These are phyloP conservation scores for Suillus luteus DNA, from an alignment of 768 basidiomycete genomes.

Conservation along the genomic window DNA sequence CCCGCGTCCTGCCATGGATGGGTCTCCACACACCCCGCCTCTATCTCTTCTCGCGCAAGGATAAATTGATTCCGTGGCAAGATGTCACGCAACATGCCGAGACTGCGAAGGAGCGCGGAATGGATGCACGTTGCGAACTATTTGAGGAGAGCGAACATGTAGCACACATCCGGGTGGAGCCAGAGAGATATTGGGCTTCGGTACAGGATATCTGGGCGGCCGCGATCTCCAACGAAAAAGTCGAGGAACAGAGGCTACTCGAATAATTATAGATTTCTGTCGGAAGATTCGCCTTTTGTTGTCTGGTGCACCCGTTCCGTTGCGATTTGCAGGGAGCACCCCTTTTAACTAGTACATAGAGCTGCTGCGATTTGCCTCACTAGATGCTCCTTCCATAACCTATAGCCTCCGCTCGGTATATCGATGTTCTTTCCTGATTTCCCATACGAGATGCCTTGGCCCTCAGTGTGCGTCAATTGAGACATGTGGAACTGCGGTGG, in stretches of 20 bases:
- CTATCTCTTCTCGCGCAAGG: slow-evolving; percentile 38
- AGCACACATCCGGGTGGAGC: slow-evolving; percentile 33
- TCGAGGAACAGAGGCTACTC: neutral
- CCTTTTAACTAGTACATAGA: neutral
- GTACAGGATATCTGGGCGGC: slow-evolving; percentile 24
- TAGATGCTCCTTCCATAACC: neutral
- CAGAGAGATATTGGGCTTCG: slow-evolving; percentile 31
- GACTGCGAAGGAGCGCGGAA: slow-evolving; percentile 24
- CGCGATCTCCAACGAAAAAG: slow-evolving; percentile 16
- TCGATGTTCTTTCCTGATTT: neutral
- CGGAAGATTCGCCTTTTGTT: neutral
- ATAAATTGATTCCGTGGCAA: slow-evolving; percentile 31
- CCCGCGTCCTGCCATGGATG: slow-evolving; percentile 36
- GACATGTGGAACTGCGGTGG: neutral
- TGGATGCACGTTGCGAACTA: slow-evolving; percentile 29
- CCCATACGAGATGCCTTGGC: neutral
- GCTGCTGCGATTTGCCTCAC: neutral
- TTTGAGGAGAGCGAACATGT: slow-evolving; percentile 40
- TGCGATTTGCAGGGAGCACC: neutral
- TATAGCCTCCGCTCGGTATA: no score
- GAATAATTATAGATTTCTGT: neutral
- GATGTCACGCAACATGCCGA: slow-evolving; percentile 30
- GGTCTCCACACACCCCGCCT: slow-evolving; percentile 33
- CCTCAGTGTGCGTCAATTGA: neutral
- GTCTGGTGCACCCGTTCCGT: neutral